Evolutionary conservation across 805 yeast species (phyloP).

Genomic region (Wickerhamiella occidentalis): DNA sequence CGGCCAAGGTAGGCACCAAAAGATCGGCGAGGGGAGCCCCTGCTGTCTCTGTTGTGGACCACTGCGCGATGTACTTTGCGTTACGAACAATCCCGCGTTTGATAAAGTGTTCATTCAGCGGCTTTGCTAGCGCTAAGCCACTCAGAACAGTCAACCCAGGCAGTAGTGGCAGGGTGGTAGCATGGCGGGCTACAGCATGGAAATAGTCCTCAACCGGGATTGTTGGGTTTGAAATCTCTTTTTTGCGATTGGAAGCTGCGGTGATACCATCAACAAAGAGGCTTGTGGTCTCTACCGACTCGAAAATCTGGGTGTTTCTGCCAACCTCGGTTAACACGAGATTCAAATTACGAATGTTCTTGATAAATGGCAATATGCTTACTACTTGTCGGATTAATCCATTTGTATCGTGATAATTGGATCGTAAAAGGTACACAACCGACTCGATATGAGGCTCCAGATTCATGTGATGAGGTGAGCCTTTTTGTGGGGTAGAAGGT

Average conservation of each 20-base stretch:
- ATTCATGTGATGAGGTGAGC: slow-evolving; percentile 7
- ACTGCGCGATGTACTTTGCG: background rate
- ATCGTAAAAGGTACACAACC: slow-evolving; percentile 3
- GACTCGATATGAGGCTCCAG: slow-evolving; percentile 8
- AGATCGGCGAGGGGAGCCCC: background rate
- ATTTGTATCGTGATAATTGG: background rate
- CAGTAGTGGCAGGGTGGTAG: slow-evolving; percentile 1
- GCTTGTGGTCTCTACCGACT: background rate
- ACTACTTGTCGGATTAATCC: slow-evolving; percentile 9
- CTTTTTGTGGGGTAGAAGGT: background rate
- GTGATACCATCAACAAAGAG: slow-evolving; percentile 16
- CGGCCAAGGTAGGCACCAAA: background rate
- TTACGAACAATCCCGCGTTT: background rate
- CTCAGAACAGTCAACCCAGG: slow-evolving; percentile 1
- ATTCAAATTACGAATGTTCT: slow-evolving; percentile 18
- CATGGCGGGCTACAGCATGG: background rate
- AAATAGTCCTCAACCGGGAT: slow-evolving; percentile 14
- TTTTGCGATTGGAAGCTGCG: slow-evolving; percentile 17
- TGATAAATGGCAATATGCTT: slow-evolving; percentile 17
- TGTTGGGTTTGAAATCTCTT: slow-evolving; percentile 18
- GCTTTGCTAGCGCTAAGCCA: slow-evolving; percentile 1
- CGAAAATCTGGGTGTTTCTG: slow-evolving; percentile 7
- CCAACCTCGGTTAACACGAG: slow-evolving; percentile 16
- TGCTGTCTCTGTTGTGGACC: background rate
- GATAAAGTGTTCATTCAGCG: background rate